Evolutionary conservation across 306 rosid genomes (phyloP), one percentile per base, ranked within the genome.

Genomic region (Carpinus viminea): DNA sequence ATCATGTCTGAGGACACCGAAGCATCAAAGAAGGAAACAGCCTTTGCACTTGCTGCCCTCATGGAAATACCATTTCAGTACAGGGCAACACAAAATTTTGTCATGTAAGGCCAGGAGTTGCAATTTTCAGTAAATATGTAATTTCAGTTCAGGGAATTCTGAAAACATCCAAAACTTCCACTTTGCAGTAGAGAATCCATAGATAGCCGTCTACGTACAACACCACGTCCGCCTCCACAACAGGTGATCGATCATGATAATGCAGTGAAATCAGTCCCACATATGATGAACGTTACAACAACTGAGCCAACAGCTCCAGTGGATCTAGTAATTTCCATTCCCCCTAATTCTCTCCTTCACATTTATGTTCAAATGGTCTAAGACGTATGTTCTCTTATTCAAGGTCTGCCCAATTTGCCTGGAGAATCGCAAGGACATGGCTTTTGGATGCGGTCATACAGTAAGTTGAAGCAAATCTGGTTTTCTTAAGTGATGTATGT

Each of bases 61-160:
- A 95, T 95, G 98, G 98, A 95, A 88, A 92, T 95, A 82, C 98
- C 98, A 26, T 62, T 80, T 57, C 98, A 95, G 79, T 95, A 82
- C 87, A 85, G 83, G 68, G 97, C 91, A 73, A 90, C 93, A 65
- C 97, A 85, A 85, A 85, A 62, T 65, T 82, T 88, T 73, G 71
- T 47, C 59, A 70, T 77, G 98, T 95, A 88, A 81, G 98, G 54
- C 70, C 53, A 43, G 43, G 61, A 26, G 26, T 59, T 72, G 26
- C 64, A 64, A 17, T 74, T 79, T 43, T 70, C 45, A 31, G 59
- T 55, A 26, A 46, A 57, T 57, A 46, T 76, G 15, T 68, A 28
- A 4, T 59, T 20, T 61, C 15, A 66, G 53, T 76, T 76, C 62
- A 69, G 76, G 43, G 68, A 78, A 62, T 75, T 41, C 66, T 76